Evolutionary conservation across 1,284 basidiomycete species (phyloP).

Genomic region (Omphalotus olearius): DNA sequence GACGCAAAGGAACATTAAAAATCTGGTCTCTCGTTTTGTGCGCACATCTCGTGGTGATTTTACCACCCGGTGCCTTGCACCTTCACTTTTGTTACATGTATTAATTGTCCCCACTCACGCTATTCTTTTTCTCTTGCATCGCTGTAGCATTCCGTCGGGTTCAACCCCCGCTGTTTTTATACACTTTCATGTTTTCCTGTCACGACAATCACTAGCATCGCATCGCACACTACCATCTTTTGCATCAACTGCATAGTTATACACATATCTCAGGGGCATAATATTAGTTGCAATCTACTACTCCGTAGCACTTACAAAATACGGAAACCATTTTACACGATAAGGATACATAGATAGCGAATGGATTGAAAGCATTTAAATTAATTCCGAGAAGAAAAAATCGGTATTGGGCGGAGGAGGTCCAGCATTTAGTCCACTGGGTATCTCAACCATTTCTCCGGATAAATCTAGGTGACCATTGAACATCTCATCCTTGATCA

Average conservation of each 20-base stretch:
- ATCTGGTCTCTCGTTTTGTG: neutral
- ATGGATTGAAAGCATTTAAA: neutral
- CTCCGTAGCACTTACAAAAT: neutral
- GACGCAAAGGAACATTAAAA: constrained; percentile 20
- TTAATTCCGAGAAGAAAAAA: constrained; percentile 79
- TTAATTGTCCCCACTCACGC: constrained; percentile 1
- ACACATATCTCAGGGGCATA: too few relatives aligned
- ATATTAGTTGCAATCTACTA: neutral
- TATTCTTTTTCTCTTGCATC: constrained; percentile 9
- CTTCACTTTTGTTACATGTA: neutral
- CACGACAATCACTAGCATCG: constrained; percentile 12
- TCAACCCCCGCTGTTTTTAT: constrained; percentile 67
- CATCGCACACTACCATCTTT: constrained; percentile 22
- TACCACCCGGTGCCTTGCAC: neutral
- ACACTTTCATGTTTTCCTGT: constrained; percentile 20
- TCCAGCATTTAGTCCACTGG: constrained; percentile 65
- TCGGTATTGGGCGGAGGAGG: constrained; percentile 77
- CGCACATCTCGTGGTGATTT: too few relatives aligned
- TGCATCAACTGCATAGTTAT: constrained; percentile 43
- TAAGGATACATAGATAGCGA: neutral
- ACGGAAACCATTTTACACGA: neutral
- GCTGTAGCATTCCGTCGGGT: constrained; percentile 41
- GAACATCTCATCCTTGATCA: constrained; percentile 10
- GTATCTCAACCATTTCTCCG: constrained; percentile 90
- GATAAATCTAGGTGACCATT: constrained; percentile 62